Conservation (phyloP, 805 yeast genomes). For the Candida saitoana region DNA sequence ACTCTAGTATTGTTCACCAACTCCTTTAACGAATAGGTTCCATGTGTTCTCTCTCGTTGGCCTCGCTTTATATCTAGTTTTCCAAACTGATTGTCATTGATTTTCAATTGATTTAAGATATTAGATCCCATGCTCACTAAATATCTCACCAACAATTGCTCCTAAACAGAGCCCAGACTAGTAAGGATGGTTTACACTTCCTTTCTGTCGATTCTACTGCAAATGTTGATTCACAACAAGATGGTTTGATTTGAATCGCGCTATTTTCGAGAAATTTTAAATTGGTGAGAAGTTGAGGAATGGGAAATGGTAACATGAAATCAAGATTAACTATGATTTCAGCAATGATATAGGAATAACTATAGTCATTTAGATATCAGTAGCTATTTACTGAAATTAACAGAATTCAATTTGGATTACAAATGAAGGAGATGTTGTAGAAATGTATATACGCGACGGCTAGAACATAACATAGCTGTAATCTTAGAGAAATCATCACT, state of each 20-base stretch:
- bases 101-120: slow-evolving; percentile 24
- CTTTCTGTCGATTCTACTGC: neutral
- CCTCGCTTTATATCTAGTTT: slow-evolving; percentile 20
- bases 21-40: slow-evolving; percentile 17
- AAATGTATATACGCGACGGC: too few species aligned
- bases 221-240: neutral
- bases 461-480: too few species aligned
- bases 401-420: too few species aligned
- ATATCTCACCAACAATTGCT: slow-evolving; percentile 5
- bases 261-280: neutral
- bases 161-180: slow-evolving; percentile 4
- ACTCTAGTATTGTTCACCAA: slow-evolving; percentile 16
- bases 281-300: neutral
- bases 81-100: slow-evolving; percentile 23
- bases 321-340: too few species aligned
- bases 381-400: too few species aligned
- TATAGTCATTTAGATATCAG: too few species aligned
- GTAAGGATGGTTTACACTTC: neutral
- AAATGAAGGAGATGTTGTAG: too few species aligned
- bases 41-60: slow-evolving; percentile 15
- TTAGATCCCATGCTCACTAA: slow-evolving; percentile 18
- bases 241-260: neutral
- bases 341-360: too few species aligned
- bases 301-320: too few species aligned
- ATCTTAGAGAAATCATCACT: too few species aligned